Percentiles rank a stretch among this genome's conserved stretches.
Conservation (phyloP, 2,329 filamentous ascomycete genomes). For the Paracoccidioides brasiliensis region DNA sequence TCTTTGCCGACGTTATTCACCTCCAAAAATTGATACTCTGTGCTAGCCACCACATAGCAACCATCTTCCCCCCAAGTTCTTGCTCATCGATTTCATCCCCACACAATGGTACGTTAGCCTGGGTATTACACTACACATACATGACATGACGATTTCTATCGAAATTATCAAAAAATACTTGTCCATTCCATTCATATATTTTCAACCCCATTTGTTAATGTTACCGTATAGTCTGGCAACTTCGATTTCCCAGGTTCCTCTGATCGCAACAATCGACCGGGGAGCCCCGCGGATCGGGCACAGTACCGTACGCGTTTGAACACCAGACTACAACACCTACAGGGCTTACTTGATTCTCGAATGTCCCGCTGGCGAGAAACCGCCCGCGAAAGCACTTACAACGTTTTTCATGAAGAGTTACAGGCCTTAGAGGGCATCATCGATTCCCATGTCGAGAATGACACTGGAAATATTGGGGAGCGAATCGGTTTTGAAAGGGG, state of each 20-base stretch:
- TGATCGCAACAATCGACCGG: conserved; percentile 14
- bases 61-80: not conserved
- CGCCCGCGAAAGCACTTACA: conserved; percentile 19
- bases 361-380: conserved; percentile 11
- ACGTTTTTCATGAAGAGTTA: conserved; percentile 18
- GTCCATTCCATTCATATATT: not conserved
- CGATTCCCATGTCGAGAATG: not conserved
- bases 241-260: conserved; percentile 32
- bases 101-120: not conserved
- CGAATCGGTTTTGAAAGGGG: not conserved
- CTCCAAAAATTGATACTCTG: not conserved
- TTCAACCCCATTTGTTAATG: not conserved
- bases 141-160: not conserved
- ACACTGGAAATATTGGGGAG: not conserved
- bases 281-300: conserved; percentile 12
- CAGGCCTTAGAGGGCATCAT: not conserved
- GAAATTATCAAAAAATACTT: not conserved
- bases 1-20: not conserved
- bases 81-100: no score
- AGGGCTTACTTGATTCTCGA: conserved; percentile 20
- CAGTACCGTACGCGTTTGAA: conserved; percentile 8
- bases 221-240: conserved; percentile 26
- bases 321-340: conserved; percentile 23
- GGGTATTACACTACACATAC: not conserved
- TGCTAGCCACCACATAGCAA: not conserved